Base-by-base conservation (phyloP, 1,284 basidiomycete species). In the Xerocomus minutiporus region DNA sequence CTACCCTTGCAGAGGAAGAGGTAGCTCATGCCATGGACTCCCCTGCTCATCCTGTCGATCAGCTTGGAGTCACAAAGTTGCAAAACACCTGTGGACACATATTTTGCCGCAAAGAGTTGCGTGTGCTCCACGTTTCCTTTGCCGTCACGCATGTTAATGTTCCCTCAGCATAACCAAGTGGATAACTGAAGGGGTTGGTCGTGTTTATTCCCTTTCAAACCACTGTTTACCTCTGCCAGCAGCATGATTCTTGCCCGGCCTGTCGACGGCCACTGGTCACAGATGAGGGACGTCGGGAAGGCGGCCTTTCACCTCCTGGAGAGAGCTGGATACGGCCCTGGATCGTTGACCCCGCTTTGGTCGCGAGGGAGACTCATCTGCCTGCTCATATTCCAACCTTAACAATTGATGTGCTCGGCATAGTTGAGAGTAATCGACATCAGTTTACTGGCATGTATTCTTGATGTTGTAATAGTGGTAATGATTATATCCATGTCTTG, bases 101-200 rank as follows among this genome's bases (percentile, higher is more conserved):
- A 17, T 90, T 89, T 62, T 90, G 87, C 65, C 77, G 84, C 58
- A 81, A 80, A 71, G 87, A 89, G 88, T 88, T 68, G 59, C 59
- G 66, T 63, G 15, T 50, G 8, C 4, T 52, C 49, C 11, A 38
- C 5, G 26, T 53, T 40, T 17, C 40, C 43, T 46, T 35, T 13
- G 39, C 38, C n/a, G 51, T 55, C 48, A 46, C 52, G 32, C 46
- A 23, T 51, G 35, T 57, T 62, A 12, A 69, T 31, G 5, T 34
- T 47, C 13, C 17, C 20, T 43, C 41, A 87, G 85, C 63, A 83
- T 87, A 47, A 71, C 75, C 11, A 81, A 79, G 57, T 87, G 86
- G 84, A 77, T 86, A 34, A 66, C 60, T 29, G 77, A 79, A 46
- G 78, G 78, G 49, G 84, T 86, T 64, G 52, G 78, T 73, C 9